These are phyloP conservation scores for Suillus alpinus DNA, from an alignment of 768 basidiomycete species.

Conservation along the genomic window DNA sequence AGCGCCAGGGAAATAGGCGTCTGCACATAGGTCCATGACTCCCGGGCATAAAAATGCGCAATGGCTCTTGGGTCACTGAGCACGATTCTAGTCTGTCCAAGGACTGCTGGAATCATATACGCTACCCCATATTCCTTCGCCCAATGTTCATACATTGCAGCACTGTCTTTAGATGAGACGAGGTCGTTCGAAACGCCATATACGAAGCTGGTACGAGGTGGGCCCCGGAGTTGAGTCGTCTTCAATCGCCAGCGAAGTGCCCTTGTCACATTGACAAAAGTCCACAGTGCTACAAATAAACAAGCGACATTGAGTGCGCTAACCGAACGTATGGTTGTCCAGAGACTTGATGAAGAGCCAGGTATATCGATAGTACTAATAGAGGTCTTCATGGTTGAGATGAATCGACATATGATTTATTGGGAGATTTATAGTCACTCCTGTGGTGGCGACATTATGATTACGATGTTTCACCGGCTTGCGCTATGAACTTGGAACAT, in stretches of 20 bases:
- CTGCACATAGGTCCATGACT: conserved; percentile 36
- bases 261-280: neutral
- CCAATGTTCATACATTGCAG: conserved; percentile 20
- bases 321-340: neutral
- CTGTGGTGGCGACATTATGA: neutral
- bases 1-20: conserved; percentile 30
- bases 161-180: neutral
- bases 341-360: neutral
- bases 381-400: neutral
- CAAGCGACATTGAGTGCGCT: neutral
- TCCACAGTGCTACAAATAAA: neutral
- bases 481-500: too few species aligned
- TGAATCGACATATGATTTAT: neutral
- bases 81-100: conserved; percentile 13
- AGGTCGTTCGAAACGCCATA: conserved; percentile 16
- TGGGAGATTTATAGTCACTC: neutral
- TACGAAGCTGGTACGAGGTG: conserved; percentile 14
- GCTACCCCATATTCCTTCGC: conserved; percentile 17
- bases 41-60: conserved; percentile 41
- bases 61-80: conserved; percentile 47
- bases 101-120: conserved; percentile 19
- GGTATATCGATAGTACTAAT: too few species aligned
- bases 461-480: neutral
- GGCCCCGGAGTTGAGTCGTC: conserved; percentile 18
- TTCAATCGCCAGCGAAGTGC: neutral